phyloP scores from a whole-genome alignment of 78 protist species.

The Thecamonas trahens region DNA sequence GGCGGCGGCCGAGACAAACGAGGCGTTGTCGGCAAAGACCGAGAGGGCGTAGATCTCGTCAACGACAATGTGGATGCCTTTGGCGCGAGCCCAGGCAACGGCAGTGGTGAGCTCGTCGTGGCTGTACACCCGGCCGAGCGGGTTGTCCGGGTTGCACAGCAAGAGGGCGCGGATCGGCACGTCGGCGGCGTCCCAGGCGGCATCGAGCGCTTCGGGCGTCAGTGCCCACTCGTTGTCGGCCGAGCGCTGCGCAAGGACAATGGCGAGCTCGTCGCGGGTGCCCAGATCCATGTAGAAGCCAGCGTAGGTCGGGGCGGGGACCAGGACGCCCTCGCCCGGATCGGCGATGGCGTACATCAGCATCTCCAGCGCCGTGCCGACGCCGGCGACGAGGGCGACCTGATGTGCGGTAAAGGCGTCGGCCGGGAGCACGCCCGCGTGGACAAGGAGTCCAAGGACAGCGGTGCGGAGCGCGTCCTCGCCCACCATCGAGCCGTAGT shows the following conservation, averaged over 20 bases:
- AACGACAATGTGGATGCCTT: conserved; percentile 18
- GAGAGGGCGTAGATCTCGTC: conserved; percentile 51
- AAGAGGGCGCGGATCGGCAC: conserved; percentile 22
- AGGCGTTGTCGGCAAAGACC: conserved; percentile 1
- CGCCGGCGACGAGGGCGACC: too few relatives aligned
- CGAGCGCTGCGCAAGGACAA: too few relatives aligned
- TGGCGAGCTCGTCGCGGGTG: too few relatives aligned
- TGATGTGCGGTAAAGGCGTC: too few relatives aligned
- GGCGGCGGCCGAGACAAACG: conserved; percentile 8
- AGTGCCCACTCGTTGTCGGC: too few relatives aligned
- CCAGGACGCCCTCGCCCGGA: not conserved
- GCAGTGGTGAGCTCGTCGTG: not conserved
- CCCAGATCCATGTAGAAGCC: not conserved
- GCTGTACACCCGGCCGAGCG: conserved; percentile 21
- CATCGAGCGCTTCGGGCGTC: too few relatives aligned
- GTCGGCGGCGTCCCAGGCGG: too few relatives aligned
- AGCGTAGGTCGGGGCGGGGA: not conserved
- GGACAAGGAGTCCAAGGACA: too few relatives aligned
- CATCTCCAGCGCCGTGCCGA: not conserved
- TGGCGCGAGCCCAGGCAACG: conserved; percentile 1
- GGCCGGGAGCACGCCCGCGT: too few relatives aligned
- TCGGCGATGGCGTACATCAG: not conserved
- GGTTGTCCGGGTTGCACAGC: conserved; percentile 40
- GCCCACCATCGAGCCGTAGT: too few relatives aligned
- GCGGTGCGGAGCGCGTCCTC: too few relatives aligned